Evolutionary conservation across 768 basidiomycete species (phyloP).

Genomic region (Dentipellis sp.): DNA sequence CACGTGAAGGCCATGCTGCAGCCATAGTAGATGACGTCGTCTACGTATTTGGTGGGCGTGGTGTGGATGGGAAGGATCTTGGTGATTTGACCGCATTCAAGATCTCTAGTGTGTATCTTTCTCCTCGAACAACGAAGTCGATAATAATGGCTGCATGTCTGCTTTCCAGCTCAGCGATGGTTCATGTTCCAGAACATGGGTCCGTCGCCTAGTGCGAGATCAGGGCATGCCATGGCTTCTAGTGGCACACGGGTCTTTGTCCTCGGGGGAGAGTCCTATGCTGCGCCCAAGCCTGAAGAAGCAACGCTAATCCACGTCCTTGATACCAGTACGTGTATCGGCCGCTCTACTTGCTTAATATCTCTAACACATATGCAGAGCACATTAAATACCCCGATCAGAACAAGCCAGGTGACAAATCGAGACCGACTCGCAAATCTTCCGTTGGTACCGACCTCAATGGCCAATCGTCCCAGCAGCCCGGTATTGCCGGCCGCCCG

Average conservation of each 20-base stretch:
- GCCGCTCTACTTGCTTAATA: background rate
- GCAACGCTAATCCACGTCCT: conserved; percentile 79
- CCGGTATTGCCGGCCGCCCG: conserved; percentile 37
- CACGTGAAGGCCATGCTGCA: conserved; percentile 94
- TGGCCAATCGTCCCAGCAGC: conserved; percentile 8
- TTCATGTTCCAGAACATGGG: conserved; percentile 99
- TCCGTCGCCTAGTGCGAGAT: conserved; percentile 83
- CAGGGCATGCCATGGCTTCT: conserved; percentile 97
- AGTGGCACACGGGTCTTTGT: conserved; percentile 86
- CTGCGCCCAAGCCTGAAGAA: conserved; percentile 67
- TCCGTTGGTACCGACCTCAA: conserved; percentile 24
- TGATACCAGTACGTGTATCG: conserved; percentile 76
- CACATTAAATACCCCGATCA: conserved; percentile 82
- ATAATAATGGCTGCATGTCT: too few species aligned
- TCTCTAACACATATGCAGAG: conserved; percentile 31
- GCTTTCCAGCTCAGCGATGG: conserved; percentile 80
- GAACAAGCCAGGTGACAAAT: conserved; percentile 30
- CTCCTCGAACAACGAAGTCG: background rate
- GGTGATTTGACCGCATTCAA: conserved; percentile 96
- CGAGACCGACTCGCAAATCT: conserved; percentile 33
- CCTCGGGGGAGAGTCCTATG: conserved; percentile 88
- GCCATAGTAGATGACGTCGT: conserved; percentile 96
- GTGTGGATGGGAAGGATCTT: conserved; percentile 94
- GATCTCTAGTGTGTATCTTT: conserved; percentile 70
- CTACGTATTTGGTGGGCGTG: conserved; percentile 94